These are phyloP conservation scores for Blastomyces gilchristii DNA, from an alignment of 2,329 filamentous ascomycete genomes.

Conservation along the genomic window DNA sequence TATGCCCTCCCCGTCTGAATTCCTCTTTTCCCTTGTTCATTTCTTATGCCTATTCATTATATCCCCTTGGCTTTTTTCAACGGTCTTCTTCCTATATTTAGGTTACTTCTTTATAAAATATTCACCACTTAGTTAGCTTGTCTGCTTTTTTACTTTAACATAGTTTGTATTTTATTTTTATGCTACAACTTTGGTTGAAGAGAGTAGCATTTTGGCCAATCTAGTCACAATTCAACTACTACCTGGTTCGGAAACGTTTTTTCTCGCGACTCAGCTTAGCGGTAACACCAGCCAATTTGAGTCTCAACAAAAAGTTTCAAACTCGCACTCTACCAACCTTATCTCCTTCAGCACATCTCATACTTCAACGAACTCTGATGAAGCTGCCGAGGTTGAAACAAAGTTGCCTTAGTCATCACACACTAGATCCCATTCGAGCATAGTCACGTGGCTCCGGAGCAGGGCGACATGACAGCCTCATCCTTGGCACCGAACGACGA, in stretches of 20 bases:
- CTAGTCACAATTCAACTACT: neutral
- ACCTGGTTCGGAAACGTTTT: too few relatives aligned
- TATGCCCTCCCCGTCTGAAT: neutral
- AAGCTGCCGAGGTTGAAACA: neutral
- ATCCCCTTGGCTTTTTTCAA: neutral
- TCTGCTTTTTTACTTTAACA: neutral
- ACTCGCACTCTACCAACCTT: too few relatives aligned
- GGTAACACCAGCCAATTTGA: too few relatives aligned
- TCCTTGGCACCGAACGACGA: constrained; percentile 28
- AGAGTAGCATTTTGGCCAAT: neutral
- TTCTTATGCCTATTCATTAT: neutral
- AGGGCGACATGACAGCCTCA: constrained; percentile 16
- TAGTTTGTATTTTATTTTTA: constrained; percentile 4
- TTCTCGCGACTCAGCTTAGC: too few relatives aligned
- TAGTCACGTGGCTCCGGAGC: constrained; percentile 21
- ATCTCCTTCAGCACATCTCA: too few relatives aligned
- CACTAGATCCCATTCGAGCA: constrained; percentile 13
- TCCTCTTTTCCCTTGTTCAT: neutral
- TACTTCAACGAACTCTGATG: too few relatives aligned
- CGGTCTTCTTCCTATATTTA: neutral
- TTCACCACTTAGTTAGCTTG: neutral
- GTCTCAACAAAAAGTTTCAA: too few relatives aligned
- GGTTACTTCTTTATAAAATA: neutral
- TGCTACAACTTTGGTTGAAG: neutral
- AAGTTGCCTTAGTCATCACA: neutral